phyloP scores from a whole-genome alignment of 345 rosid genomes.

The Camelina sativa region DNA sequence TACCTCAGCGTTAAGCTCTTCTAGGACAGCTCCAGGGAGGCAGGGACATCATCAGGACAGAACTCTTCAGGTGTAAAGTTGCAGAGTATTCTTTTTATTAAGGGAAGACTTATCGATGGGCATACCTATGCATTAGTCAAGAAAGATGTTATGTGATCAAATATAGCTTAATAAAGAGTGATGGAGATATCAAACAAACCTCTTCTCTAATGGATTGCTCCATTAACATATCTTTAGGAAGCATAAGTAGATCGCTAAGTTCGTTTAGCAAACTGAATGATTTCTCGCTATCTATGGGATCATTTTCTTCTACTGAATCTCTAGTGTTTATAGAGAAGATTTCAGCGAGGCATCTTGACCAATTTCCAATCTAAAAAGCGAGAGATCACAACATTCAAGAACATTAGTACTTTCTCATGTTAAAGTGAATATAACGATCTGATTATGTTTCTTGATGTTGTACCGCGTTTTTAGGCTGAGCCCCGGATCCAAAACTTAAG shows the following conservation, averaged over 20 bases:
- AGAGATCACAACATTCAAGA: slow-evolving; percentile 16
- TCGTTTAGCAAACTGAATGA: slow-evolving; percentile 66
- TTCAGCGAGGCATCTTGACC: slow-evolving; percentile 85
- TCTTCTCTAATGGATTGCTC: slow-evolving; percentile 69
- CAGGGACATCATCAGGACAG: slow-evolving; percentile 88
- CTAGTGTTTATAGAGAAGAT: slow-evolving; percentile 58
- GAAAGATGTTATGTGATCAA: slow-evolving; percentile 1
- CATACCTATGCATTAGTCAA: slow-evolving; percentile 68
- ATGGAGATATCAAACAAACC: slow-evolving; percentile 47
- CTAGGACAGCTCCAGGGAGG: slow-evolving; percentile 88
- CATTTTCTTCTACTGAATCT: slow-evolving; percentile 49
- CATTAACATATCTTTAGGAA: slow-evolving; percentile 93
- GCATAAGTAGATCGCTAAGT: slow-evolving; percentile 94
- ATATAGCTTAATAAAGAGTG: background rate
- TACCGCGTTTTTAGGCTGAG: slow-evolving; percentile 90
- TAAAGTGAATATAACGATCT: slow-evolving; percentile 7
- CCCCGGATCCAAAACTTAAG: slow-evolving; percentile 96
- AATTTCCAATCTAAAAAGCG: slow-evolving; percentile 78
- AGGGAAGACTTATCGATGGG: slow-evolving; percentile 71
- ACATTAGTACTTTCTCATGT: slow-evolving; percentile 10
- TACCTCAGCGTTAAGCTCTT: slow-evolving; percentile 85
- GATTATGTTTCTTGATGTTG: slow-evolving; percentile 34
- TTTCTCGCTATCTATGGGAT: slow-evolving; percentile 37
- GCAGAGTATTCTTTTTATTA: slow-evolving; percentile 86
- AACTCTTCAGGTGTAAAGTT: slow-evolving; percentile 98